These are phyloP conservation scores for Suhomyces sp. DNA, from an alignment of 805 yeast genomes.

Conservation along the genomic window DNA sequence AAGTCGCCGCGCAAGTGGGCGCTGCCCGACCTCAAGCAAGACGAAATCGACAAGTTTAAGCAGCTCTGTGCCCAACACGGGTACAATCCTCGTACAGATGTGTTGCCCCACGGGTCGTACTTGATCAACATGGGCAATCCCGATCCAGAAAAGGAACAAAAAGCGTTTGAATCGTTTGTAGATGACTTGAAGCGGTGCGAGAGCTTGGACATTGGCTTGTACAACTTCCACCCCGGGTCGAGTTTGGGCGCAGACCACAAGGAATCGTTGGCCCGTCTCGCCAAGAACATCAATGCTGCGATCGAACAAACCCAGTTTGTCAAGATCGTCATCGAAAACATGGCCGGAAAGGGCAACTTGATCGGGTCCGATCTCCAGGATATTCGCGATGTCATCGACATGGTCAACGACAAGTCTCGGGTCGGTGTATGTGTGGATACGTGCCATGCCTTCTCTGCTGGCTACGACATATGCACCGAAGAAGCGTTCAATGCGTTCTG, in stretches of 20 bases:
- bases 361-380: constrained; percentile 83
- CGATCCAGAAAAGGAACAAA: constrained; percentile 70
- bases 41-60: constrained; percentile 66
- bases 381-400: constrained; percentile 65
- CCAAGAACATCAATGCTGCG: constrained; percentile 76
- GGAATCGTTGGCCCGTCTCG: constrained; percentile 65
- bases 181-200: constrained; percentile 92
- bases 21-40: constrained; percentile 68
- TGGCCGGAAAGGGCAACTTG: constrained; percentile 96
- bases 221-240: constrained; percentile 94
- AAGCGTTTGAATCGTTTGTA: constrained; percentile 71
- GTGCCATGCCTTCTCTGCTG: constrained; percentile 95
- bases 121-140: constrained; percentile 92
- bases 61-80: constrained; percentile 58
- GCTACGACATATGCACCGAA: constrained; percentile 75
- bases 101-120: constrained; percentile 93
- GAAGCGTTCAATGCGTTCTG: constrained; percentile 64
- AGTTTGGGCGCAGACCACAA: constrained; percentile 65
- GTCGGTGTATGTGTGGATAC: constrained; percentile 98
- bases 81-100: constrained; percentile 72
- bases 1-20: constrained; percentile 92
- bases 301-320: constrained; percentile 71
- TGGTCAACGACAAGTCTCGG: constrained; percentile 75
- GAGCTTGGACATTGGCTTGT: constrained; percentile 73
- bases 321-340: constrained; percentile 87